Conservation (phyloP, 2,329 filamentous ascomycete species). For the Parasarocladium wereldwijsianum region DNA sequence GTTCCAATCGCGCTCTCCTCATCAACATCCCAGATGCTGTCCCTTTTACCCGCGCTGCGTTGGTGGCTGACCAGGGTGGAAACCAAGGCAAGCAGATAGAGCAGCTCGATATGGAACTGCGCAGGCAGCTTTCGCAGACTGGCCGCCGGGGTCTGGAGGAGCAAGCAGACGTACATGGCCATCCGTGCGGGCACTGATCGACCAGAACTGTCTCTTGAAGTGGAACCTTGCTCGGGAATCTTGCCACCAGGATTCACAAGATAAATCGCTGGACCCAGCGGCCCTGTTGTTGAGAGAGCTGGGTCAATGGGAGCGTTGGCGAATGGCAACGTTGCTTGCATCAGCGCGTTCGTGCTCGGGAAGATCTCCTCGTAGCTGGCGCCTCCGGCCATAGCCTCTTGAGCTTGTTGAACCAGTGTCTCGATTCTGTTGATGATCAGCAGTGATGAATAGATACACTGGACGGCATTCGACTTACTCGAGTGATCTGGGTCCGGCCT, state of each 20-base stretch:
- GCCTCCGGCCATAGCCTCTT: conserved; percentile 15
- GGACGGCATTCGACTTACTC: conserved; percentile 21
- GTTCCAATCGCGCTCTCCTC: no score
- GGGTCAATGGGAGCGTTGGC: conserved; percentile 37
- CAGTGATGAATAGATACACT: neutral
- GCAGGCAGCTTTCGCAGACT: conserved; percentile 21
- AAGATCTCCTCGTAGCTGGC: conserved; percentile 34
- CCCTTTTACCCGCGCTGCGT: no score
- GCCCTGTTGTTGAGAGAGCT: conserved; percentile 60
- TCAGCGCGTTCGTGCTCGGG: conserved; percentile 52
- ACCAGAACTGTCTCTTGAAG: conserved; percentile 48
- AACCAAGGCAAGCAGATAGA: conserved; percentile 36
- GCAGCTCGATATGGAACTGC: conserved; percentile 30
- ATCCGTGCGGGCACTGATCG: conserved; percentile 63
- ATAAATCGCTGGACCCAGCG: conserved; percentile 55
- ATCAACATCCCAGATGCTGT: no score
- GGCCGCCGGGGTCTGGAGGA: conserved; percentile 28
- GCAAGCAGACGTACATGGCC: conserved; percentile 50
- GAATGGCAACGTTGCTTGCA: conserved; percentile 40
- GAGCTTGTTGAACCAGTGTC: conserved; percentile 34
- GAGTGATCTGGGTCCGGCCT: conserved; percentile 31
- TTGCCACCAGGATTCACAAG: conserved; percentile 26
- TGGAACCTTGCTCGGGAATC: conserved; percentile 4
- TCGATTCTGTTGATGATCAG: conserved; percentile 23
- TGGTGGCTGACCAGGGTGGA: no score